These are phyloP conservation scores for Penicillium cataractarum DNA, from an alignment of 495 filamentous ascomycete genomes.

Conservation along the genomic window DNA sequence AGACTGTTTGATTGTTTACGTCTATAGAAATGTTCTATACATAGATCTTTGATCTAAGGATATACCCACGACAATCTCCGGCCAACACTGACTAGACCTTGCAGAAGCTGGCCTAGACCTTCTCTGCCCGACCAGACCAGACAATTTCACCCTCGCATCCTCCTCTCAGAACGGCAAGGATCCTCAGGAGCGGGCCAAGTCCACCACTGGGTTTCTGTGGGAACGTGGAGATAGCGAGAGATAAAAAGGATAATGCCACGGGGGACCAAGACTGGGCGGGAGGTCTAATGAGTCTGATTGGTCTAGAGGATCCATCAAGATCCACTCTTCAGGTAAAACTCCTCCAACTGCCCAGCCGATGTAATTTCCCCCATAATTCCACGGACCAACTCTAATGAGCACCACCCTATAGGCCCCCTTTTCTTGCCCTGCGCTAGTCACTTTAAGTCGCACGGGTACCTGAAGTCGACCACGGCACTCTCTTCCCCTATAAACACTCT, in stretches of 20 bases:
- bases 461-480: constrained; percentile 23
- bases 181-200: constrained; percentile 4
- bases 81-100: neutral
- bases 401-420: constrained; percentile 10
- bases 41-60: neutral
- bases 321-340: neutral
- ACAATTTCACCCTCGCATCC: constrained; percentile 6
- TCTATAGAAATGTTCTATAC: neutral
- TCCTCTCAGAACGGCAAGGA: constrained; percentile 11
- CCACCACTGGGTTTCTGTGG: constrained; percentile 8
- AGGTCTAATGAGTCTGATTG: neutral
- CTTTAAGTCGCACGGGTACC: constrained; percentile 27
- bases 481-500: constrained; percentile 15
- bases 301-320: neutral
- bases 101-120: constrained; percentile 2
- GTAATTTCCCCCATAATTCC: neutral
- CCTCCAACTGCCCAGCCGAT: neutral
- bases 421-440: constrained; percentile 18
- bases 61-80: neutral
- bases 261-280: neutral
- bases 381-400: neutral
- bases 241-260: neutral
- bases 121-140: neutral
- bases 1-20: neutral
- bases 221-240: neutral